Conservation (phyloP, 345 rosid genomes). For the Chamaenerion angustifolium region DNA sequence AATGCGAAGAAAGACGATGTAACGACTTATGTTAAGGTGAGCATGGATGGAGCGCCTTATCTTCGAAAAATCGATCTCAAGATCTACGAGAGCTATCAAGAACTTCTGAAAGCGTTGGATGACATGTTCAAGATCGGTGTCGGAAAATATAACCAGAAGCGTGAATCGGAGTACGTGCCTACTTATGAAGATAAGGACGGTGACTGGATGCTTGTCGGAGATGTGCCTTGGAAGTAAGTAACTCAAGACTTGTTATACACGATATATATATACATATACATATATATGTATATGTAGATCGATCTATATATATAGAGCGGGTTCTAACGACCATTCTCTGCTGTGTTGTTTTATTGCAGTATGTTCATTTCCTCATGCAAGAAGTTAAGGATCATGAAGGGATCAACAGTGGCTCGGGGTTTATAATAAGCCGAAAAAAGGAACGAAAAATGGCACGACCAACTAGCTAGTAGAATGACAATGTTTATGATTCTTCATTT, state of each 20-base stretch:
- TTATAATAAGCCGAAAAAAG: neutral
- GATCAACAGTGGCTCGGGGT: constrained; percentile 27
- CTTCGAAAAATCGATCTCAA: constrained; percentile 60
- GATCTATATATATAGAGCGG: no score
- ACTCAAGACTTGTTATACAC: no score
- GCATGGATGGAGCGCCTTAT: constrained; percentile 79
- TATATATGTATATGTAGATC: no score
- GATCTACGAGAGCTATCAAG: constrained; percentile 36
- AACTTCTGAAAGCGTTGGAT: constrained; percentile 41
- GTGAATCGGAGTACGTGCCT: constrained; percentile 48
- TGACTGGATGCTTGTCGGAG: constrained; percentile 45
- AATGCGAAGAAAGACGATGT: constrained; percentile 24
- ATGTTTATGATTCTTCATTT: no score
- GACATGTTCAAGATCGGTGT: constrained; percentile 43
- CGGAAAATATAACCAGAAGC: constrained; percentile 6
- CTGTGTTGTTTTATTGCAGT: constrained; percentile 13
- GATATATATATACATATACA: no score
- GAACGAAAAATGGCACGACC: no score
- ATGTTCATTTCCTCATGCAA: constrained; percentile 56
- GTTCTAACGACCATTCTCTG: no score
- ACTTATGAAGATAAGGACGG: constrained; percentile 81
- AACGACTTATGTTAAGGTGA: constrained; percentile 50
- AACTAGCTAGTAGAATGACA: no score
- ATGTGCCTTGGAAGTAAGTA: constrained; percentile 39
- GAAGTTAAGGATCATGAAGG: constrained; percentile 54